Percentiles rank a stretch among this genome's conserved stretches.
phyloP scores from a whole-genome alignment of 306 rosid genomes.

The Cucurbita argyrosperma region DNA sequence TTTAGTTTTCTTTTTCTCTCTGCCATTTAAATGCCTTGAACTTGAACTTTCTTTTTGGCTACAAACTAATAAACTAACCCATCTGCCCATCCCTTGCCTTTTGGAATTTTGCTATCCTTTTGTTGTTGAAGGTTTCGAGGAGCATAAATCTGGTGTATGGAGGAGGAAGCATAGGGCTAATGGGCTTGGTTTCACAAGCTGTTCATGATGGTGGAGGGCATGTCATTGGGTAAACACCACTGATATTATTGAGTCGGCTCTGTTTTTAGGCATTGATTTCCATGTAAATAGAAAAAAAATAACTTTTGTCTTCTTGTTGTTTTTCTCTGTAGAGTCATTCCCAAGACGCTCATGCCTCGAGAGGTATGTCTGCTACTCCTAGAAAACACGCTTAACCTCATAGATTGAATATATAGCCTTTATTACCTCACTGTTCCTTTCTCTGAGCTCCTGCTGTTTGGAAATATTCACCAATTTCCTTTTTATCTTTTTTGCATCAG shows the following conservation, averaged over 20 bases:
- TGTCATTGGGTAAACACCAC: conserved; percentile 41
- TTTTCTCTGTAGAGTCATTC: conserved; percentile 60
- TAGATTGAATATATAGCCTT: neutral
- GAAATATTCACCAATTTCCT: neutral
- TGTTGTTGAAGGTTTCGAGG: conserved; percentile 41
- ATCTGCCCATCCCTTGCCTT: neutral
- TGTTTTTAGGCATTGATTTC: conserved; percentile 17
- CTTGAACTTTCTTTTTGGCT: neutral
- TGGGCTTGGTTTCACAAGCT: conserved; percentile 77
- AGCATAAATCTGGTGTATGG: conserved; percentile 70
- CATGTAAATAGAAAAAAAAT: conserved; percentile 17
- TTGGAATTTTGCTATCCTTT: neutral
- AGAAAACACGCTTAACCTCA: conserved; percentile 22
- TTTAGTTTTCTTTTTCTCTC: neutral
- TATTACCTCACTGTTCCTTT: neutral
- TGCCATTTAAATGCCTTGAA: neutral
- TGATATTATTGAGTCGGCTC: conserved; percentile 16
- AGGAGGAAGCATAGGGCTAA: conserved; percentile 72
- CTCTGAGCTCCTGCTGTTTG: neutral
- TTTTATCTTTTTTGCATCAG: too few relatives aligned
- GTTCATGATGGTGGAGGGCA: conserved; percentile 74
- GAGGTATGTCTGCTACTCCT: conserved; percentile 48
- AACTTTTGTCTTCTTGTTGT: conserved; percentile 26
- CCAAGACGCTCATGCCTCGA: conserved; percentile 89
- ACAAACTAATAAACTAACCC: neutral